Conservation (phyloP, 345 rosid species). For the Acer negundo region DNA sequence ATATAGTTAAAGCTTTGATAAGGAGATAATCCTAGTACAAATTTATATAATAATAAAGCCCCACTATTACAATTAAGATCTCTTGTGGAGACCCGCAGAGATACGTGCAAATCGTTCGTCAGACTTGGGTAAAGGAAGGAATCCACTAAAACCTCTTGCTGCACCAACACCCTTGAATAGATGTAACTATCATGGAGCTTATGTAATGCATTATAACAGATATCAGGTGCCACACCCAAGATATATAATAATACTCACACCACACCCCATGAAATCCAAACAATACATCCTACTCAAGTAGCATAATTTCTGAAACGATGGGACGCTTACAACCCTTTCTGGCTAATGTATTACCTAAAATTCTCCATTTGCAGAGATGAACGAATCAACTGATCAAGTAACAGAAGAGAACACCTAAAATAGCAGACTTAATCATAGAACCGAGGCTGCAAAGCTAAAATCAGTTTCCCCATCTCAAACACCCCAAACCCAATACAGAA, state of each 20-base stretch:
- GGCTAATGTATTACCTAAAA: background rate
- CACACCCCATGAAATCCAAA: background rate
- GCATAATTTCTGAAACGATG: background rate
- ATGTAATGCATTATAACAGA: background rate
- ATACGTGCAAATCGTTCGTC: too few relatives aligned
- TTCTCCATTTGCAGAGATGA: background rate
- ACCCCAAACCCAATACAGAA: background rate
- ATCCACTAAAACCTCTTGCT: conserved; percentile 3
- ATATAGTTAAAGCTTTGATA: background rate
- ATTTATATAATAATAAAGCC: background rate
- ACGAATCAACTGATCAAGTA: background rate
- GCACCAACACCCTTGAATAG: background rate
- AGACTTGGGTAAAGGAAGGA: too few relatives aligned
- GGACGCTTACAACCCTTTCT: background rate
- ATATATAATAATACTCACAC: background rate
- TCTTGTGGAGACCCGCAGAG: too few relatives aligned
- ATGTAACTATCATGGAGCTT: background rate
- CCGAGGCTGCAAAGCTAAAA: background rate
- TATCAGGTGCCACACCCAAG: background rate
- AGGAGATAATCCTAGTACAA: background rate
- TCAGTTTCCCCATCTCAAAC: background rate
- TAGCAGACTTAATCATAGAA: background rate
- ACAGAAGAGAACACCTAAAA: background rate
- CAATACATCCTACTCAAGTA: background rate
- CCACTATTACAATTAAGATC: background rate